A percentile compares a stretch with the other conserved stretches of the same genome.
These are phyloP conservation scores for Pseudogymnoascus sp. DNA, from an alignment of 2,329 filamentous ascomycete genomes.

Conservation along the genomic window DNA sequence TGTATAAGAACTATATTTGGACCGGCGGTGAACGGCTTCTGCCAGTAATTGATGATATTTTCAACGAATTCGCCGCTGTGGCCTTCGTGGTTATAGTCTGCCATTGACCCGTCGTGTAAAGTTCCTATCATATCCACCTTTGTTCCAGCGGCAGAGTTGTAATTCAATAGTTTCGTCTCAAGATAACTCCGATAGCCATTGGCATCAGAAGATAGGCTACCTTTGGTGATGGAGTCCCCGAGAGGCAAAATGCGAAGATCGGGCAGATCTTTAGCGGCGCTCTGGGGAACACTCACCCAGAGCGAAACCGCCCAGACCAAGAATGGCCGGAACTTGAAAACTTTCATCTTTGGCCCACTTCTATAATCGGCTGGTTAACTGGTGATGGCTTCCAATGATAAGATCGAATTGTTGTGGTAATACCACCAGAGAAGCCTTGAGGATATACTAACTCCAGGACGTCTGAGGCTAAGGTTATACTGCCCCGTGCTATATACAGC, in stretches of 20 bases:
- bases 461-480: too few species aligned
- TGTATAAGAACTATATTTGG: slow-evolving; percentile 37
- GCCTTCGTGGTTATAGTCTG: slow-evolving; percentile 37
- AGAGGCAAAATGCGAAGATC: slow-evolving; percentile 36
- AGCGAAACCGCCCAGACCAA: too few species aligned
- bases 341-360: too few species aligned
- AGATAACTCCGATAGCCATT: slow-evolving; percentile 33
- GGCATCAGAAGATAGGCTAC: slow-evolving; percentile 29
- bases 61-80: slow-evolving; percentile 36
- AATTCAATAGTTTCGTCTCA: slow-evolving; percentile 22
- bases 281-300: too few species aligned
- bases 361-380: too few species aligned
- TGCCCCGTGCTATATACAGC: too few species aligned
- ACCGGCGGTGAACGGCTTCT: slow-evolving; percentile 31
- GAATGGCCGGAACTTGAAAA: too few species aligned
- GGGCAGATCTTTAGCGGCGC: too few species aligned
- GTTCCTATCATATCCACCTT: slow-evolving; percentile 33
- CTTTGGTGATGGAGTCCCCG: slow-evolving; percentile 37
- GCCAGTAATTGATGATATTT: not conserved
- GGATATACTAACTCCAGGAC: too few species aligned
- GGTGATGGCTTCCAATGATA: too few species aligned
- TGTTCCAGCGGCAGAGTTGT: slow-evolving; percentile 30
- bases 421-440: too few species aligned
- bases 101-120: slow-evolving; percentile 32
- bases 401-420: too few species aligned